These are phyloP conservation scores for Alternaria viburni DNA, from an alignment of 2,329 filamentous ascomycete genomes.

Conservation along the genomic window DNA sequence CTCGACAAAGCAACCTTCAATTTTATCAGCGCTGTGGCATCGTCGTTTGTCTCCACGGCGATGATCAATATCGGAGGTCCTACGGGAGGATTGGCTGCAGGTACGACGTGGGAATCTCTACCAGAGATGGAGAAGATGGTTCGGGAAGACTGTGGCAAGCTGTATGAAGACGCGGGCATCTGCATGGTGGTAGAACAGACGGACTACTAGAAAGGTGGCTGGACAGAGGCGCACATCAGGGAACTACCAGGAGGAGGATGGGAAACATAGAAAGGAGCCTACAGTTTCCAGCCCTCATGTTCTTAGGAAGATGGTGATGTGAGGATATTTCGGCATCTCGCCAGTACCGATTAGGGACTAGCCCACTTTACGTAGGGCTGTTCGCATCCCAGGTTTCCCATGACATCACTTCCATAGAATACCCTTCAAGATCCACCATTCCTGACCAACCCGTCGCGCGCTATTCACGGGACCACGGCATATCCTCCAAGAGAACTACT, in stretches of 20 bases:
- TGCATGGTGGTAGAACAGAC: background rate
- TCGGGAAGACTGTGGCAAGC: background rate
- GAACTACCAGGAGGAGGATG: fast-evolving
- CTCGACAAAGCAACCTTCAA: background rate
- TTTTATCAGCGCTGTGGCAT: background rate
- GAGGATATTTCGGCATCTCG: no score
- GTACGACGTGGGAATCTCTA: background rate
- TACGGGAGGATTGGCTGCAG: background rate
- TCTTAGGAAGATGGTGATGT: no score
- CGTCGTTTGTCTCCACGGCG: background rate
- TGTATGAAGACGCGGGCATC: background rate
- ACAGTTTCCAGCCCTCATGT: no score
- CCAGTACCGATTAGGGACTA: background rate
- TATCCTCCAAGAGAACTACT: background rate
- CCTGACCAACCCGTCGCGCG: background rate
- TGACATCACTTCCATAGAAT: constrained; percentile 2
- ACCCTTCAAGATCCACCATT: background rate
- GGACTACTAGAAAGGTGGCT: background rate
- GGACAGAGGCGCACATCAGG: background rate
- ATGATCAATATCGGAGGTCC: background rate
- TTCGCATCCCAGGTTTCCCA: background rate
- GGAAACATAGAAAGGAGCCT: no score
- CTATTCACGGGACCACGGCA: background rate
- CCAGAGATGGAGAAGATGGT: background rate
- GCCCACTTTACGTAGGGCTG: background rate